Evolutionary conservation across 768 basidiomycete genomes (phyloP).

Genomic region (Pulveroboletus sp.): DNA sequence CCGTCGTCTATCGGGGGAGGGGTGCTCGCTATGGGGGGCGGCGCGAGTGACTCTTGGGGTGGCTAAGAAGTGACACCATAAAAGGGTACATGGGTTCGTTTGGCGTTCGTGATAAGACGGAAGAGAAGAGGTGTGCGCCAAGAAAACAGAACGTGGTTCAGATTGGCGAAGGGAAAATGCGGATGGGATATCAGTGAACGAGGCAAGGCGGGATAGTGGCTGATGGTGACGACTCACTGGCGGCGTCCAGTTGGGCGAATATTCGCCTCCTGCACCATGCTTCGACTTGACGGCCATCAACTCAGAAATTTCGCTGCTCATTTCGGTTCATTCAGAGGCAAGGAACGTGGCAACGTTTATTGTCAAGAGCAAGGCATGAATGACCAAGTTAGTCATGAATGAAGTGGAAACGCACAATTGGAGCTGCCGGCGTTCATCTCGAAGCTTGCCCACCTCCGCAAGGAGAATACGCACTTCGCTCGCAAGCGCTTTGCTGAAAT

Average conservation of each 20-base stretch:
- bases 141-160: background rate
- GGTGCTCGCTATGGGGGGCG: conserved; percentile 37
- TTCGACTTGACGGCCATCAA: conserved; percentile 82
- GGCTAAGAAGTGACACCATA: conserved; percentile 16
- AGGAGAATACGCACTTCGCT: conserved; percentile 60
- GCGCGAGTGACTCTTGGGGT: conserved; percentile 35
- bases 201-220: background rate
- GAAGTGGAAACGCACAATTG: conserved; percentile 45
- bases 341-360: background rate
- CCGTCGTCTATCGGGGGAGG: conserved; percentile 48
- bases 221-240: conserved; percentile 38
- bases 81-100: background rate
- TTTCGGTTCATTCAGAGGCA: background rate
- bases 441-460: conserved; percentile 57
- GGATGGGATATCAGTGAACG: background rate
- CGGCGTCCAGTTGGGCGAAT: conserved; percentile 70
- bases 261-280: conserved; percentile 78
- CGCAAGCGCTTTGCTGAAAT: conserved; percentile 63
- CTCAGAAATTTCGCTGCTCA: conserved; percentile 73
- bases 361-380: background rate
- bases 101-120: background rate
- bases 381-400: too few species aligned
- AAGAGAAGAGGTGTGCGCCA: background rate
- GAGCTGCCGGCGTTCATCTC: conserved; percentile 55
- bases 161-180: background rate